These are phyloP conservation scores for Xylaria sp. DNA, from an alignment of 2,329 filamentous ascomycete genomes.

Conservation along the genomic window DNA sequence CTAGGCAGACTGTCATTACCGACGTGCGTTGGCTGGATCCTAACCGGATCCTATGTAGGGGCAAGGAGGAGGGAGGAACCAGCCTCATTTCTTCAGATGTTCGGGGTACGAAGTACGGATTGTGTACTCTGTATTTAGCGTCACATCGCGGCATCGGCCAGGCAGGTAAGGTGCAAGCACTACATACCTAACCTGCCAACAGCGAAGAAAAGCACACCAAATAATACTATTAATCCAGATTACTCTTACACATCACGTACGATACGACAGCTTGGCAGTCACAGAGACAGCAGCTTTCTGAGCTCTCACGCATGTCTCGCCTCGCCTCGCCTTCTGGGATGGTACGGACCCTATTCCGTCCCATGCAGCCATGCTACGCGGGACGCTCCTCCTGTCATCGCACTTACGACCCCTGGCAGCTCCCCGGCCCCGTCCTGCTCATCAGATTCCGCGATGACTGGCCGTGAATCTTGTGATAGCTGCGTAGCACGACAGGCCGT, in stretches of 20 bases:
- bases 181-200: neutral
- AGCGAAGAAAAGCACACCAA: no score
- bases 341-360: slow-evolving; percentile 14
- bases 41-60: no score
- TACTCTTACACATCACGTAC: neutral
- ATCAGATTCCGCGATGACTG: slow-evolving; percentile 20
- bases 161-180: neutral
- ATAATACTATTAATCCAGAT: neutral
- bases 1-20: slow-evolving; percentile 8
- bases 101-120: no score
- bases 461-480: slow-evolving; percentile 22
- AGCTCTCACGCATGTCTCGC: neutral
- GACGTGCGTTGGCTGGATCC: neutral
- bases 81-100: neutral
- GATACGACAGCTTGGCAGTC: neutral
- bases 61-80: neutral
- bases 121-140: neutral
- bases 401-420: no score
- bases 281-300: neutral
- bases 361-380: slow-evolving; percentile 14
- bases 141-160: neutral
- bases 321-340: neutral
- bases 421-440: slow-evolving; percentile 19
- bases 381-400: neutral
- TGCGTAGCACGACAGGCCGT: slow-evolving; percentile 14